Conservation (phyloP, 148 eudicot species). For the Vaccinium macrocarpon region DNA sequence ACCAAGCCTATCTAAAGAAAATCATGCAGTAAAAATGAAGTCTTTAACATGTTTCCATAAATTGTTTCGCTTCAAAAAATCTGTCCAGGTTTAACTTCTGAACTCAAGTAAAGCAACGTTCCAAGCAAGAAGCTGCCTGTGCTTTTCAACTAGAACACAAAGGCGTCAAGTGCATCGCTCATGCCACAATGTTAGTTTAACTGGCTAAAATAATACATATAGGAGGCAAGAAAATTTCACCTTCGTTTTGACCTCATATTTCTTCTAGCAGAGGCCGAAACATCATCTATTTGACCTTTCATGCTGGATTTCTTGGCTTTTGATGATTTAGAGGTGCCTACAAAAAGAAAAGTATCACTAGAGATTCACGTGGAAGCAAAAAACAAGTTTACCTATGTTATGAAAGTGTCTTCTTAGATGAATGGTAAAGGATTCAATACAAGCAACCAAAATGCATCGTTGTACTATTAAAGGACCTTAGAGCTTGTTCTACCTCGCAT, state of each 20-base stretch:
- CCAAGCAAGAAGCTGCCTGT: no score
- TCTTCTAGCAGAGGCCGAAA: constrained; percentile 39
- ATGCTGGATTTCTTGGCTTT: constrained; percentile 43
- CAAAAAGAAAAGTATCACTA: constrained; percentile 9
- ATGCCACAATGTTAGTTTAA: neutral
- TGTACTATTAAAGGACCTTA: neutral
- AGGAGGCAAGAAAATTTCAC: constrained; percentile 22
- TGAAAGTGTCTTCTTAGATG: neutral
- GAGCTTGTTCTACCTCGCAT: constrained; percentile 42
- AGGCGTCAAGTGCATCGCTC: neutral
- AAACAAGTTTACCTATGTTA: neutral
- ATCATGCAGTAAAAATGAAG: neutral
- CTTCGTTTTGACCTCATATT: constrained; percentile 50
- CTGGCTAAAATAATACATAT: neutral
- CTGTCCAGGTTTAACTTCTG: neutral
- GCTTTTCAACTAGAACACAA: neutral
- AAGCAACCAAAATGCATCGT: neutral
- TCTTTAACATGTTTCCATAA: neutral
- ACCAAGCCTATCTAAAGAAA: neutral
- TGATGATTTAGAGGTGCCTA: constrained; percentile 49
- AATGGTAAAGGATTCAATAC: neutral
- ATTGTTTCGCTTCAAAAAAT: neutral
- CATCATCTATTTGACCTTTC: constrained; percentile 32
- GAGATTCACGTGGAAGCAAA: neutral
- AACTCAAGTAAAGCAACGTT: neutral